Evolutionary conservation across 2,329 filamentous ascomycete genomes (phyloP).

Genomic region (Penicillium sp.): DNA sequence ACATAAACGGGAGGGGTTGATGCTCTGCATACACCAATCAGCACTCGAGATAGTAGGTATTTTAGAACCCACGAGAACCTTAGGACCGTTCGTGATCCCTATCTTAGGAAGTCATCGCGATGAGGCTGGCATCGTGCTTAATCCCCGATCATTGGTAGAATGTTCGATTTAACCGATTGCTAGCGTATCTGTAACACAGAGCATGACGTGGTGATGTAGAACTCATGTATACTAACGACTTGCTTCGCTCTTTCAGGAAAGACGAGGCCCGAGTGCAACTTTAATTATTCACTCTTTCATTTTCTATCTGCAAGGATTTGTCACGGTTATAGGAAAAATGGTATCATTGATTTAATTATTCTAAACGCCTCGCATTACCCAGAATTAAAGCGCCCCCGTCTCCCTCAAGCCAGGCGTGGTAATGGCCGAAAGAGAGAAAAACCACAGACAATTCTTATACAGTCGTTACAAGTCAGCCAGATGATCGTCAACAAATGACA

Average conservation of each 20-base stretch:
- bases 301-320: neutral
- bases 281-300: neutral
- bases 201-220: neutral
- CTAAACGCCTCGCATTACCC: neutral
- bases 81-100: too few relatives aligned
- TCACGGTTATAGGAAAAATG: constrained; percentile 5
- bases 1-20: too few relatives aligned
- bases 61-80: neutral
- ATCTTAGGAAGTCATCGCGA: neutral
- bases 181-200: neutral
- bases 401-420: neutral
- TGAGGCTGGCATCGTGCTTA: neutral
- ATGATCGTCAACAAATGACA: neutral
- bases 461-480: neutral
- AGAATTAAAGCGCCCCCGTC: neutral
- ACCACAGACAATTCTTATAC: neutral
- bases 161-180: neutral
- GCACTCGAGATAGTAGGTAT: neutral
- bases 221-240: neutral
- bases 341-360: constrained; percentile 22
- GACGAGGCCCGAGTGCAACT: neutral
- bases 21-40: neutral
- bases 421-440: neutral
- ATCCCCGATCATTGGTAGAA: neutral
- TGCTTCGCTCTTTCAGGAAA: neutral